Evolutionary conservation across 1,284 basidiomycete species (phyloP).

Genomic region (Cryptococcus sp.): DNA sequence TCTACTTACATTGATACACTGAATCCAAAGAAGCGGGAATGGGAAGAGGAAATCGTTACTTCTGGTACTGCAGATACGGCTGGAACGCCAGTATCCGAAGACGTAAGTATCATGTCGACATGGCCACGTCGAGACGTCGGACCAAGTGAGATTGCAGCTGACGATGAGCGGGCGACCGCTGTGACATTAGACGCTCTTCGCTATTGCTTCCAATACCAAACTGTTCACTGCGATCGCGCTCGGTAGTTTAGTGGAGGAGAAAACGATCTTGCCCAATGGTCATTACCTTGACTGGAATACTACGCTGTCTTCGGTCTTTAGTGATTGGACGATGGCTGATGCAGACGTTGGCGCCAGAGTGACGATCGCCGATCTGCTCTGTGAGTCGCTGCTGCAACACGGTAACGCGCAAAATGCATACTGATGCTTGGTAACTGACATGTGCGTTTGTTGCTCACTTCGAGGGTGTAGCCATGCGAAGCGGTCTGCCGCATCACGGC

Average conservation of each 20-base stretch:
- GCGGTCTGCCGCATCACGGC: slow-evolving; percentile 28
- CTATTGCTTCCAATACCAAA: slow-evolving; percentile 55
- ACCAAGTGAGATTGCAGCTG: neutral
- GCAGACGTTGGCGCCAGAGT: slow-evolving; percentile 11
- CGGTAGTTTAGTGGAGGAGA: slow-evolving; percentile 51
- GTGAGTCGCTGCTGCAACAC: slow-evolving; percentile 18
- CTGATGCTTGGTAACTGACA: no score
- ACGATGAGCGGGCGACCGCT: no score
- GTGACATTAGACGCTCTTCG: slow-evolving; percentile 37
- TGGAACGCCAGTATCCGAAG: neutral
- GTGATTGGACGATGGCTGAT: slow-evolving; percentile 21
- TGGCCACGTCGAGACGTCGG: neutral
- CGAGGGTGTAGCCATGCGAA: slow-evolving; percentile 10
- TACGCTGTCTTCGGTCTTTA: slow-evolving; percentile 34
- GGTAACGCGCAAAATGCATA: no score
- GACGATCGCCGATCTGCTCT: slow-evolving; percentile 21
- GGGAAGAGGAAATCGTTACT: neutral
- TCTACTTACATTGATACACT: no score
- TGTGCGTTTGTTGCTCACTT: no score
- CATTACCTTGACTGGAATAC: slow-evolving; percentile 42
- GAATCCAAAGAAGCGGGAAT: neutral
- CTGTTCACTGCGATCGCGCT: slow-evolving; percentile 52
- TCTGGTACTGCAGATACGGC: neutral
- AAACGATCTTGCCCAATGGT: slow-evolving; percentile 30
- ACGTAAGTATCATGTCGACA: neutral